Percentiles rank a stretch among this genome's conserved stretches.
These are phyloP conservation scores for Euclidium syriacum DNA, from an alignment of 345 rosid genomes.

Conservation along the genomic window DNA sequence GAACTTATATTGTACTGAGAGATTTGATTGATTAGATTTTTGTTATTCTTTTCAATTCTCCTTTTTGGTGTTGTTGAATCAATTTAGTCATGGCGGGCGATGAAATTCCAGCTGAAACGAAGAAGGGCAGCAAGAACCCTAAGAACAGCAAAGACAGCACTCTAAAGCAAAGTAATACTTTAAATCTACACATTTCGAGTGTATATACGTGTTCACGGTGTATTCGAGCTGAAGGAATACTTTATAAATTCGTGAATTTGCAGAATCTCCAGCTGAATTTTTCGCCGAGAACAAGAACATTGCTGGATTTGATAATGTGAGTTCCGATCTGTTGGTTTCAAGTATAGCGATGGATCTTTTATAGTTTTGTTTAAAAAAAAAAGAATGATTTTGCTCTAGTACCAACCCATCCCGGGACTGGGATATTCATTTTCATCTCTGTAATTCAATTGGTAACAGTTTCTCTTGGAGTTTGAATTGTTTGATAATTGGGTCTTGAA, in stretches of 20 bases:
- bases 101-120: constrained; percentile 41
- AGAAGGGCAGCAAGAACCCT: constrained; percentile 59
- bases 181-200: not conserved
- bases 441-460: not conserved
- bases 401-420: not conserved
- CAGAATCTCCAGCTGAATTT: constrained; percentile 98
- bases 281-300: constrained; percentile 98
- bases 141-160: constrained; percentile 58
- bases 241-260: constrained; percentile 14
- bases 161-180: constrained; percentile 74
- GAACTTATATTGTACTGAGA: not conserved
- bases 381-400: not conserved
- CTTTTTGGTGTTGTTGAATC: not conserved
- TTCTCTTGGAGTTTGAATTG: not conserved
- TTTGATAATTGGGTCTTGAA: constrained; percentile 1
- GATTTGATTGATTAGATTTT: constrained; percentile 6
- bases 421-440: not conserved
- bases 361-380: not conserved
- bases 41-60: not conserved
- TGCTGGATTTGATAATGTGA: constrained; percentile 96
- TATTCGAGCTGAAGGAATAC: not conserved
- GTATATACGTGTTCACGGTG: not conserved
- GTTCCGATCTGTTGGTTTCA: constrained; percentile 18
- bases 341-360: not conserved
- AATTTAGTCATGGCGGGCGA: constrained; percentile 41